phyloP scores from a whole-genome alignment of 2,329 filamentous ascomycete species.

The Grosmannia penicillata region DNA sequence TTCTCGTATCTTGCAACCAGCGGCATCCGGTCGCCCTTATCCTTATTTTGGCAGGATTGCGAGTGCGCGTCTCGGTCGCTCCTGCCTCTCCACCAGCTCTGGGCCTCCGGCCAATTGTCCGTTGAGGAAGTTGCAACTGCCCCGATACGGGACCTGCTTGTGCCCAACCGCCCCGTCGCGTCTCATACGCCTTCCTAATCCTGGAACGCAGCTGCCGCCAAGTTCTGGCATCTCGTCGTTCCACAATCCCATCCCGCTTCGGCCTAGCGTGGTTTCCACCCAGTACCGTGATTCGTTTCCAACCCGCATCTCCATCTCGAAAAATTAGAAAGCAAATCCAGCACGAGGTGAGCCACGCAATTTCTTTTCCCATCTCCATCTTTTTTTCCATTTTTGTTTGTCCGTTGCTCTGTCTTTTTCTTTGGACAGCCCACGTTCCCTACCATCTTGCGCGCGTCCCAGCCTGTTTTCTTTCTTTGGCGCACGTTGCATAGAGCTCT shows the following conservation, averaged over 20 bases:
- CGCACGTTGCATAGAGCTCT: no score
- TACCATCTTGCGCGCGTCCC: neutral
- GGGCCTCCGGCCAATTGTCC: no score
- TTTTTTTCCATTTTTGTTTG: neutral
- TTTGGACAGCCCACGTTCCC: no score
- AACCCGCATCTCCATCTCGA: neutral
- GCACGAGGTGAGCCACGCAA: slow-evolving; percentile 10
- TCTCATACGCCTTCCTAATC: neutral
- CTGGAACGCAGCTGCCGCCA: slow-evolving; percentile 3
- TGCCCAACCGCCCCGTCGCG: no score
- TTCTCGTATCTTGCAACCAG: no score
- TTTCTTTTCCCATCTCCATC: slow-evolving; percentile 1
- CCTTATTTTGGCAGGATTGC: no score
- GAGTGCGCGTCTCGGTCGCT: no score
- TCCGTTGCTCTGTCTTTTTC: neutral
- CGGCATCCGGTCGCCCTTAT: no score
- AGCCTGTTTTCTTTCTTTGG: neutral
- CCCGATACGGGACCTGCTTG: no score
- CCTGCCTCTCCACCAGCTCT: no score
- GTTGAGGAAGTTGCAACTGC: no score
- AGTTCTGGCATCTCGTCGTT: slow-evolving; percentile 4
- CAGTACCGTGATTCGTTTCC: slow-evolving; percentile 1
- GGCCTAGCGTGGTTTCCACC: slow-evolving; percentile 6
- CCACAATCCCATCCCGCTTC: slow-evolving; percentile 4
- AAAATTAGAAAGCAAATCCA: slow-evolving; percentile 1